Conservation (phyloP, 148 eudicot genomes). For the Rhododendron griersonianum region DNA sequence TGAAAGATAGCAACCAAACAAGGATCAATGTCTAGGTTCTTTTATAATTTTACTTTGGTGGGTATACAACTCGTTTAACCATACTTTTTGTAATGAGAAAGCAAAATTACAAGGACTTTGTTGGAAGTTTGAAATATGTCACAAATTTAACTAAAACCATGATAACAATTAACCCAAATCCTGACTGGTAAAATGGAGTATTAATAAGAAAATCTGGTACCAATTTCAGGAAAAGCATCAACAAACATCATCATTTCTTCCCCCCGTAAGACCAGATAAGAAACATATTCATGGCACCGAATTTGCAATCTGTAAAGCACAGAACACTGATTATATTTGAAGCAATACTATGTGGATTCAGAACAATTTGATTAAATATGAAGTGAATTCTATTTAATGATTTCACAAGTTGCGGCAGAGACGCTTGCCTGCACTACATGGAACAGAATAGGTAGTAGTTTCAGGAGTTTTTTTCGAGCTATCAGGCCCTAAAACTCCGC, state of each 20-base stretch:
- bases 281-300: constrained; percentile 74
- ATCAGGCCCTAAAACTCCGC: background rate
- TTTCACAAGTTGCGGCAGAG: background rate
- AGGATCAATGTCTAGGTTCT: background rate
- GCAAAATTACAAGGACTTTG: background rate
- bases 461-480: background rate
- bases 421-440: background rate
- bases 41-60: background rate
- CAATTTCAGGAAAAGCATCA: constrained; percentile 73
- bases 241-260: constrained; percentile 99
- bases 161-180: background rate
- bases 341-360: background rate
- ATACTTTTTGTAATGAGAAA: background rate
- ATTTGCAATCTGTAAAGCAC: constrained; percentile 55
- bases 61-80: background rate
- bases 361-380: background rate
- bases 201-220: constrained; percentile 29
- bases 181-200: background rate
- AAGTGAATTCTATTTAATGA: background rate
- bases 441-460: background rate
- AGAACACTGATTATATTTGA: background rate
- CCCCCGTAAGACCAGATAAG: constrained; percentile 89
- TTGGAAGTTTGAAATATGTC: background rate
- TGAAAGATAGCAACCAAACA: background rate
- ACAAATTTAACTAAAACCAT: background rate